Evolutionary conservation across 1,284 basidiomycete species (phyloP).

Genomic region (Boletus semigastroideus): DNA sequence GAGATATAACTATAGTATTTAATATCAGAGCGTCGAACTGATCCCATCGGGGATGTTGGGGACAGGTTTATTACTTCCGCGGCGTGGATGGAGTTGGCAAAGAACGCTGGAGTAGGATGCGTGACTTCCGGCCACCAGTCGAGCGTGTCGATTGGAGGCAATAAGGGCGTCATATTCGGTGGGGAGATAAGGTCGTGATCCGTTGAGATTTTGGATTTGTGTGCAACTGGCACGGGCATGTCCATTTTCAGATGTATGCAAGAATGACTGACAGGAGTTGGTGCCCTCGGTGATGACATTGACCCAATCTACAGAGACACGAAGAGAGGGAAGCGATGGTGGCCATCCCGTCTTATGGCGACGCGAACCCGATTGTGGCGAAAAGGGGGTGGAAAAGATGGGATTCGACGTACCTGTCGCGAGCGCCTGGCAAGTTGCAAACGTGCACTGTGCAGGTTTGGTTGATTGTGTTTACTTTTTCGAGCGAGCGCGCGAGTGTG

Average conservation of each 20-base stretch:
- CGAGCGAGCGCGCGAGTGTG: slow-evolving; percentile 3
- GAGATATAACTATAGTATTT: slow-evolving; percentile 1
- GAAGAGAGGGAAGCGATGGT: slow-evolving; percentile 7
- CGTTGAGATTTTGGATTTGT: slow-evolving; percentile 24
- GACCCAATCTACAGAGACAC: slow-evolving; percentile 11
- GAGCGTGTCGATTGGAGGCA: slow-evolving; percentile 13
- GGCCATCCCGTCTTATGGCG: slow-evolving; percentile 6
- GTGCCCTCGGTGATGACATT: slow-evolving; percentile 12
- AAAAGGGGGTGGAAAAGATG: slow-evolving; percentile 31
- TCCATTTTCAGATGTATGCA: slow-evolving; percentile 5
- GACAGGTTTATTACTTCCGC: slow-evolving; percentile 28
- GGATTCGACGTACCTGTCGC: slow-evolving; percentile 19
- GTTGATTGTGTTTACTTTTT: slow-evolving; percentile 27
- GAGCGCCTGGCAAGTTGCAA: slow-evolving; percentile 10
- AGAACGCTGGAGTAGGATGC: slow-evolving; percentile 23
- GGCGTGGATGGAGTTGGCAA: slow-evolving; percentile 25
- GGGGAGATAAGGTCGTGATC: slow-evolving; percentile 36
- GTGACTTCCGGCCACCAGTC: slow-evolving; percentile 18
- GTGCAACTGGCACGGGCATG: slow-evolving; percentile 2
- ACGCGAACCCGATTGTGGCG: slow-evolving; percentile 22
- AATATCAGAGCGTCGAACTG: slow-evolving; percentile 2
- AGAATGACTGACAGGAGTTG: slow-evolving; percentile 8
- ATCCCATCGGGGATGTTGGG: slow-evolving; percentile 14
- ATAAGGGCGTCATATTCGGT: slow-evolving; percentile 9
- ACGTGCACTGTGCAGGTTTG: neutral